Percentiles rank a stretch among this genome's conserved stretches.
Conservation (phyloP, 2,329 filamentous ascomycete genomes). For the Nothomitra cinnamomea region DNA sequence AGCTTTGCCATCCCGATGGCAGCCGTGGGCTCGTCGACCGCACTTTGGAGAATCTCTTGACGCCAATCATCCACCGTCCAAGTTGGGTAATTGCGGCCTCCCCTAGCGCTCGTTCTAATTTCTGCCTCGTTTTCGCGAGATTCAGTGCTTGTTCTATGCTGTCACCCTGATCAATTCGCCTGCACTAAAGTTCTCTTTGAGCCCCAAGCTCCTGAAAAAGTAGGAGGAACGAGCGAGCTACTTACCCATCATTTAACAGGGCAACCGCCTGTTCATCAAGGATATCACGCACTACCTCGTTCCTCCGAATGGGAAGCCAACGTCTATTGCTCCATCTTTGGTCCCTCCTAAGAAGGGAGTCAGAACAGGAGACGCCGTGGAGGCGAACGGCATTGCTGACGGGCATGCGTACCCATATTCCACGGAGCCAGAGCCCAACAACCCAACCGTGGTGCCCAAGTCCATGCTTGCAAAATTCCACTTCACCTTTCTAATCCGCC, state of each 20-base stretch:
- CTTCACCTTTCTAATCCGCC: conserved; percentile 92
- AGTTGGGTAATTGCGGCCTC: no score
- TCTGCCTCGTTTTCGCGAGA: no score
- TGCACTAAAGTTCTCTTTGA: no score
- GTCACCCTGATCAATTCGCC: no score
- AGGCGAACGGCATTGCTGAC: conserved; percentile 18
- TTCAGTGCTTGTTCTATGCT: no score
- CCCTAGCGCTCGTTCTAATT: no score
- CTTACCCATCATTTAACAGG: conserved; percentile 35
- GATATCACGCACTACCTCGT: conserved; percentile 91
- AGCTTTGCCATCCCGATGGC: no score
- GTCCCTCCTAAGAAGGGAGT: conserved; percentile 18
- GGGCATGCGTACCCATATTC: conserved; percentile 36
- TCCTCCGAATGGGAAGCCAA: conserved; percentile 50
- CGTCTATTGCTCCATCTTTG: conserved; percentile 65
- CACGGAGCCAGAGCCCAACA: conserved; percentile 44
- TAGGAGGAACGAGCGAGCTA: not conserved
- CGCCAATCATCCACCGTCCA: no score
- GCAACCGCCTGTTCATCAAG: conserved; percentile 92
- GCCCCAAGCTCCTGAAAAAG: not conserved
- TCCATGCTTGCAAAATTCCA: conserved; percentile 65
- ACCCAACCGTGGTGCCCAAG: conserved; percentile 71
- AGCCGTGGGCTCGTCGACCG: no score
- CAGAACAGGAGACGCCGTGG: conserved; percentile 15
- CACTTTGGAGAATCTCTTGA: no score